Conservation (phyloP, 163 green algal genomes). For the Coccomyxa subellipsoidea region DNA sequence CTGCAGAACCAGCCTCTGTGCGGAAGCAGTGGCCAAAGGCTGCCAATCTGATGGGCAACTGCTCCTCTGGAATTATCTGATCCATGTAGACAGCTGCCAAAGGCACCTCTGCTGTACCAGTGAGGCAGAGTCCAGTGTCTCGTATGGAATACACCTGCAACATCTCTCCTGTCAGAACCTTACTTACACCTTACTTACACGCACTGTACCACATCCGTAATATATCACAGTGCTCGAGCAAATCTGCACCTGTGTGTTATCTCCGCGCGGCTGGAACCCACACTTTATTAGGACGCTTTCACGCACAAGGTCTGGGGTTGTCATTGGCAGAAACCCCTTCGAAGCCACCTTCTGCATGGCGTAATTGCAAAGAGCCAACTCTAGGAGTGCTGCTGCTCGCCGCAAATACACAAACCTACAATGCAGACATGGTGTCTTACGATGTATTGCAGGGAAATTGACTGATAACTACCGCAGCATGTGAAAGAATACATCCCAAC, state of each 20-base stretch:
- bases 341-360: constrained; percentile 62
- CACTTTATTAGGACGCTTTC: constrained; percentile 91
- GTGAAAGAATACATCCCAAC: too few species aligned
- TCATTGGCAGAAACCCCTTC: constrained; percentile 83
- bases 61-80: constrained; percentile 63
- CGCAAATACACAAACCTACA: constrained; percentile 96
- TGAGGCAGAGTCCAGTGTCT: constrained; percentile 83
- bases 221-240: too few species aligned
- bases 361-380: constrained; percentile 91
- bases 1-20: constrained; percentile 91
- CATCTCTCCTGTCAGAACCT: background rate
- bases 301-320: constrained; percentile 92
- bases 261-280: constrained; percentile 92
- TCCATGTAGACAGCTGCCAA: constrained; percentile 92
- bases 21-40: constrained; percentile 95
- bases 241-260: constrained; percentile 88
- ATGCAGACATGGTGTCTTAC: too few species aligned
- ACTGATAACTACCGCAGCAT: too few species aligned
- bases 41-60: constrained; percentile 88
- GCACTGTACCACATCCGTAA: too few species aligned
- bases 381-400: constrained; percentile 85
- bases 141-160: constrained; percentile 82
- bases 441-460: too few species aligned
- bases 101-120: constrained; percentile 94
- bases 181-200: too few species aligned